Percentiles rank a stretch among this genome's conserved stretches.
Conservation (phyloP, 2,329 filamentous ascomycete species). For the Apiospora arundinis region DNA sequence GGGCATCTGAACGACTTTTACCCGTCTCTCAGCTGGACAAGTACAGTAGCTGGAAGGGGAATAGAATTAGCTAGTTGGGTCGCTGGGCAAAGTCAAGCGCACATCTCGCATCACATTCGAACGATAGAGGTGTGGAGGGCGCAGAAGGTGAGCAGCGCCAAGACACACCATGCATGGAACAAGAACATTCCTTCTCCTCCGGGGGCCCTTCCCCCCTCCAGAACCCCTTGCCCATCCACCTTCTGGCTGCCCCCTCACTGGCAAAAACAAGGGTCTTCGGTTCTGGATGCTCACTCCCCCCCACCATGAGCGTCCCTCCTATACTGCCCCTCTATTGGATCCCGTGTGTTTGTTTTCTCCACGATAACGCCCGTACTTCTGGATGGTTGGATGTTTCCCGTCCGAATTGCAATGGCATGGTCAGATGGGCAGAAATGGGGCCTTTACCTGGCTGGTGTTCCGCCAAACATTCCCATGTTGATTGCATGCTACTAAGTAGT, state of each 20-base stretch:
- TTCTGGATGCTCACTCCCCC: constrained; percentile 14
- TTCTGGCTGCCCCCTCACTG: background rate
- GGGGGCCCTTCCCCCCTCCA: background rate
- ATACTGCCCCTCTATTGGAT: constrained; percentile 13
- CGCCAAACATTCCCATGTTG: background rate
- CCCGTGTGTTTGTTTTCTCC: constrained; percentile 9
- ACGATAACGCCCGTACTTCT: constrained; percentile 11
- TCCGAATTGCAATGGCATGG: constrained; percentile 4
- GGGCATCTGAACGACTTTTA: constrained; percentile 2
- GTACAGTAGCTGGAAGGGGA: background rate
- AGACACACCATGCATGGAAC: constrained; percentile 16
- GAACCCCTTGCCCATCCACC: background rate
- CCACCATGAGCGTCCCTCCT: constrained; percentile 2
- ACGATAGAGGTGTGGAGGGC: constrained; percentile 3
- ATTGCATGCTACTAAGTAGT: background rate
- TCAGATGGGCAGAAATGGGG: constrained; percentile 13
- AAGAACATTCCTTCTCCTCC: constrained; percentile 9
- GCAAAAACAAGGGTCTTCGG: constrained; percentile 1
- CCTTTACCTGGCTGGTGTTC: background rate
- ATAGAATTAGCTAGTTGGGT: background rate
- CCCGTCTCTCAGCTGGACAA: constrained; percentile 10
- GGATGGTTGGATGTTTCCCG: constrained; percentile 16
- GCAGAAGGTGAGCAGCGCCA: background rate
- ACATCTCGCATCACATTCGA: constrained; percentile 4
- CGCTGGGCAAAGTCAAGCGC: constrained; percentile 7